Percentiles rank a stretch among this genome's conserved stretches.
These are phyloP conservation scores for Babesia bovis DNA, from an alignment of 169 alveolate genomes.

Conservation along the genomic window DNA sequence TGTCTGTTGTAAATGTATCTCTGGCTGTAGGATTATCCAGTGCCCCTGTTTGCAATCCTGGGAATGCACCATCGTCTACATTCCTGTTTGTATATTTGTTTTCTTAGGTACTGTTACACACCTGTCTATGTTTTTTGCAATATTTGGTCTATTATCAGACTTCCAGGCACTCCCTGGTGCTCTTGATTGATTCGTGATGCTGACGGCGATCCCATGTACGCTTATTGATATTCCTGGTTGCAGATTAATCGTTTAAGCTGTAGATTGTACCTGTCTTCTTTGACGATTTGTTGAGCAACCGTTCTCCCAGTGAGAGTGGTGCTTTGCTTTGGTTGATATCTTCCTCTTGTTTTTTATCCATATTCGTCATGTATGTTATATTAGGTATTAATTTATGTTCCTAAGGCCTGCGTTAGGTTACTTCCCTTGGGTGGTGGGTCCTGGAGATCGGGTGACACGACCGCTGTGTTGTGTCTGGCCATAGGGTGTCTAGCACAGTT, in stretches of 20 bases:
- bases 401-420: too few species aligned
- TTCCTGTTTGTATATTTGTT: conserved; percentile 4
- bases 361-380: too few species aligned
- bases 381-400: too few species aligned
- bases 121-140: too few species aligned
- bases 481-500: too few species aligned
- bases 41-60: conserved; percentile 48
- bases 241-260: not conserved
- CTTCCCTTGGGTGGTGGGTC: too few species aligned
- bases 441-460: too few species aligned
- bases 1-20: not conserved
- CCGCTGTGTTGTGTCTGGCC: too few species aligned
- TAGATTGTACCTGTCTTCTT: conserved; percentile 49
- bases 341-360: not conserved
- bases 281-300: conserved; percentile 23
- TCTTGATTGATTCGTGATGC: conserved; percentile 48
- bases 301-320: conserved; percentile 57
- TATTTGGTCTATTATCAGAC: conserved; percentile 40
- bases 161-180: conserved; percentile 67
- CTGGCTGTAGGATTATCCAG: not conserved
- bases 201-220: conserved; percentile 64
- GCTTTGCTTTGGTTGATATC: conserved; percentile 1
- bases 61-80: conserved; percentile 56
- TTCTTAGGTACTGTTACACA: not conserved
- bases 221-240: conserved; percentile 54